Conservation (phyloP, 2,329 filamentous ascomycete genomes). For the Trichophyton verrucosum region DNA sequence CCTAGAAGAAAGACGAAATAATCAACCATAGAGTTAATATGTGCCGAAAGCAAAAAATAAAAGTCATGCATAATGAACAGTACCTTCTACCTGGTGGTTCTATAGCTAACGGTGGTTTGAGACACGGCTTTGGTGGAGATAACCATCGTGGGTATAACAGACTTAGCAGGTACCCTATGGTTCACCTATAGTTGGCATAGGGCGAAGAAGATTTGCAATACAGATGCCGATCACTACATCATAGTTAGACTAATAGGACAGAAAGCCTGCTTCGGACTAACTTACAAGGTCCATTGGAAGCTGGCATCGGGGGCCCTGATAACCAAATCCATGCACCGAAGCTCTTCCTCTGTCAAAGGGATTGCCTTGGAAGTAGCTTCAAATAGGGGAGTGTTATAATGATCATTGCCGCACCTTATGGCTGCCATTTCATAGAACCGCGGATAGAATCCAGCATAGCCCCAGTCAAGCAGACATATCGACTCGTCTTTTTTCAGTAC, state of each 20-base stretch:
- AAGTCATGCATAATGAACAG: too few relatives aligned
- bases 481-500: constrained; percentile 16
- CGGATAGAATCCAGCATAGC: constrained; percentile 16
- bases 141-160: too few relatives aligned
- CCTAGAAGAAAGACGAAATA: too few relatives aligned
- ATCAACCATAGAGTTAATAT: too few relatives aligned
- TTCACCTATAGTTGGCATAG: background rate
- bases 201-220: background rate
- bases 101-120: too few relatives aligned
- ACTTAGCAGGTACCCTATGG: background rate
- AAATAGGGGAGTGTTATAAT: constrained; percentile 12
- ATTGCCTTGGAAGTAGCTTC: constrained; percentile 10
- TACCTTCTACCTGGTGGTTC: too few relatives aligned
- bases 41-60: too few relatives aligned
- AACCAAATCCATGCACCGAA: constrained; percentile 14
- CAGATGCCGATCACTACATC: background rate
- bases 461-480: constrained; percentile 20
- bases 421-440: constrained; percentile 17
- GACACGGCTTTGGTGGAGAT: too few relatives aligned
- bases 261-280: background rate
- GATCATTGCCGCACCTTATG: constrained; percentile 14
- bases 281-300: constrained; percentile 3
- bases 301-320: constrained; percentile 5
- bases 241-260: background rate
- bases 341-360: constrained; percentile 16